Conservation (phyloP, 1,284 basidiomycete genomes). For the Mycosarcoma maydis region DNA sequence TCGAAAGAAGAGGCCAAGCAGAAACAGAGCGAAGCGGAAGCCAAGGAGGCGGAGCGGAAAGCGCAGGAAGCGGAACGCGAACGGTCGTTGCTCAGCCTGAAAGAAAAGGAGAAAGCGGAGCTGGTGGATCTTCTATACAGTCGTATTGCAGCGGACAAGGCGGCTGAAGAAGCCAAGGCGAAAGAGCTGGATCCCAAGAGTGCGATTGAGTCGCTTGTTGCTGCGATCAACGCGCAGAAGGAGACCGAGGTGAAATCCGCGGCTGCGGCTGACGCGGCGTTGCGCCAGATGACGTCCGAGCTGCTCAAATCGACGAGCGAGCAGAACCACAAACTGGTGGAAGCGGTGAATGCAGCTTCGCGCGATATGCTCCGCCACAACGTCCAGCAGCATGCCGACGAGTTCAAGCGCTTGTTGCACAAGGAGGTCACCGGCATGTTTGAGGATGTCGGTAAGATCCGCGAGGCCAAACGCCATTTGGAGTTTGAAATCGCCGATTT, state of each 20-base stretch:
- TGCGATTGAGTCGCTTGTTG: constrained; percentile 58
- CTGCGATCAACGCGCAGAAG: constrained; percentile 52
- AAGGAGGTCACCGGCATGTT: constrained; percentile 56
- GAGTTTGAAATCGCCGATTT: constrained; percentile 60
- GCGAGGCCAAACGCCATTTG: constrained; percentile 53
- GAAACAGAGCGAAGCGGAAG: constrained; percentile 31
- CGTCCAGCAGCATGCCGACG: constrained; percentile 54
- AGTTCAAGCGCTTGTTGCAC: constrained; percentile 52
- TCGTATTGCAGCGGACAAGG: constrained; percentile 35
- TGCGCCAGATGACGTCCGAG: constrained; percentile 48
- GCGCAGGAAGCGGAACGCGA: constrained; percentile 28
- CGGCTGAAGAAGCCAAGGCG: constrained; percentile 26
- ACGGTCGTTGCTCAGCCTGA: constrained; percentile 16
- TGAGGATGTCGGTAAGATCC: constrained; percentile 61
- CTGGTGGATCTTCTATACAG: constrained; percentile 44
- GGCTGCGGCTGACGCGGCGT: constrained; percentile 38
- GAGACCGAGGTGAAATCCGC: constrained; percentile 38
- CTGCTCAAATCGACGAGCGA: constrained; percentile 46
- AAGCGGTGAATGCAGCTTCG: constrained; percentile 50
- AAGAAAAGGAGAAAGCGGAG: constrained; percentile 48
- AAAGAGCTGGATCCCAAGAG: constrained; percentile 52
- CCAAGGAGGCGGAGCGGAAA: constrained; percentile 24
- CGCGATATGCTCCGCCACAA: constrained; percentile 56
- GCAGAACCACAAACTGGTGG: constrained; percentile 52
- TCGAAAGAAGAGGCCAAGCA: constrained; percentile 53